Conservation (phyloP, 2,329 filamentous ascomycete genomes). For the Scolecobasidium constrictum region DNA sequence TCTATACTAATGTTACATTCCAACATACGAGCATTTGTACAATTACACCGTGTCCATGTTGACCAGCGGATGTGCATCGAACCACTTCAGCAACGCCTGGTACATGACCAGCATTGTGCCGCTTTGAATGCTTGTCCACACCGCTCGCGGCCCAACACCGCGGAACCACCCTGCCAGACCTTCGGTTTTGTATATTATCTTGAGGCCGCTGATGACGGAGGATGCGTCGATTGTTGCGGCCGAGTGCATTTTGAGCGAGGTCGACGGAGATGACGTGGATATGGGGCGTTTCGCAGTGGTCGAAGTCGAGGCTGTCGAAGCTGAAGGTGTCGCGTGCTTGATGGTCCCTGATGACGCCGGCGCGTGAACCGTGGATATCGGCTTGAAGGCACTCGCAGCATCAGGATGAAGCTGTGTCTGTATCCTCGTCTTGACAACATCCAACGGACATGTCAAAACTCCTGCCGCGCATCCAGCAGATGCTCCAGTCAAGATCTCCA, state of each 20-base stretch:
- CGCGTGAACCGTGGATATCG: background rate
- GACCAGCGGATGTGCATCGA: slow-evolving; percentile 41
- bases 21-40: no score
- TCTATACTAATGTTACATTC: no score
- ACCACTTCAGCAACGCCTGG: slow-evolving; percentile 69
- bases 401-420: slow-evolving; percentile 73
- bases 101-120: slow-evolving; percentile 95
- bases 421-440: slow-evolving; percentile 93
- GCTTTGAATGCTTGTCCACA: slow-evolving; percentile 97
- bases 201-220: slow-evolving; percentile 74
- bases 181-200: slow-evolving; percentile 81
- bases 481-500: slow-evolving; percentile 84
- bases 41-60: background rate
- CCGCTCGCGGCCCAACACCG: slow-evolving; percentile 80
- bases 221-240: slow-evolving; percentile 78
- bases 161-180: slow-evolving; percentile 86
- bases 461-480: slow-evolving; percentile 87
- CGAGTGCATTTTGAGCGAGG: slow-evolving; percentile 67
- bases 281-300: slow-evolving; percentile 53
- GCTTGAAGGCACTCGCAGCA: slow-evolving; percentile 9
- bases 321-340: slow-evolving; percentile 2
- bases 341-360: background rate
- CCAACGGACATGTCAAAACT: slow-evolving; percentile 87
- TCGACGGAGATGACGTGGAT: slow-evolving; percentile 82
- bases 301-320: slow-evolving; percentile 7